Percentiles rank a stretch among this genome's conserved stretches.
Conservation (phyloP, 225 moss, liverwort and hornwort species). For the Pleurozium schreberi region DNA sequence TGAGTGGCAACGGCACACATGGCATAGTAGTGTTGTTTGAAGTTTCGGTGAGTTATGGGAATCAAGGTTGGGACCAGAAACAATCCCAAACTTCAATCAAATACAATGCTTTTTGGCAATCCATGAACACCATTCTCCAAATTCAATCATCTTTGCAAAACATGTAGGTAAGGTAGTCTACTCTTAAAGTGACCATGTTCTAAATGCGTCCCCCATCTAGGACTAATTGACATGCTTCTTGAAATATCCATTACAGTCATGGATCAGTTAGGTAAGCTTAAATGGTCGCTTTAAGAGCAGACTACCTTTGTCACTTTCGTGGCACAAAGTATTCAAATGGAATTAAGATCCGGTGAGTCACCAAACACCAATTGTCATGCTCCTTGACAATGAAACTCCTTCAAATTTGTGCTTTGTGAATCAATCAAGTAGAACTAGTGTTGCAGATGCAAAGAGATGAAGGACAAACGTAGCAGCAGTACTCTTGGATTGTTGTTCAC, state of each 20-base stretch:
- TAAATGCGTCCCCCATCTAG: no score
- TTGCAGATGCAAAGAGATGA: not conserved
- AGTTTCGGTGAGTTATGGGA: not conserved
- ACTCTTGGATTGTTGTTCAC: not conserved
- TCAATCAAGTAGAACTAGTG: not conserved
- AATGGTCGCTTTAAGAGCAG: no score
- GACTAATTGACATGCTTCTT: no score
- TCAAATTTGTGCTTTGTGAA: not conserved
- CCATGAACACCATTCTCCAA: not conserved
- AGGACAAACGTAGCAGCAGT: not conserved
- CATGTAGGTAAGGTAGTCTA: no score
- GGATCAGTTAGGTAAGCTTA: no score
- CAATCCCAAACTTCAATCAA: not conserved
- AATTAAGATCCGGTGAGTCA: not conserved
- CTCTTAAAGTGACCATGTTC: no score
- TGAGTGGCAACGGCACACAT: no score
- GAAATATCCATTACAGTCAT: no score
- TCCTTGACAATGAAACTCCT: not conserved
- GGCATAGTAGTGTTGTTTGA: not conserved
- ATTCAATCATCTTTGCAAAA: not conserved
- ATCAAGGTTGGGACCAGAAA: not conserved
- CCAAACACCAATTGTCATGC: not conserved
- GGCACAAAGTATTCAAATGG: not conserved
- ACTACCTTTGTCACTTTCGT: no score
- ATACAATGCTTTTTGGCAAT: not conserved